Evolutionary conservation across 192 early-diverging fungal genomes (phyloP).

Genomic region (Chytriomyces hyalinus): DNA sequence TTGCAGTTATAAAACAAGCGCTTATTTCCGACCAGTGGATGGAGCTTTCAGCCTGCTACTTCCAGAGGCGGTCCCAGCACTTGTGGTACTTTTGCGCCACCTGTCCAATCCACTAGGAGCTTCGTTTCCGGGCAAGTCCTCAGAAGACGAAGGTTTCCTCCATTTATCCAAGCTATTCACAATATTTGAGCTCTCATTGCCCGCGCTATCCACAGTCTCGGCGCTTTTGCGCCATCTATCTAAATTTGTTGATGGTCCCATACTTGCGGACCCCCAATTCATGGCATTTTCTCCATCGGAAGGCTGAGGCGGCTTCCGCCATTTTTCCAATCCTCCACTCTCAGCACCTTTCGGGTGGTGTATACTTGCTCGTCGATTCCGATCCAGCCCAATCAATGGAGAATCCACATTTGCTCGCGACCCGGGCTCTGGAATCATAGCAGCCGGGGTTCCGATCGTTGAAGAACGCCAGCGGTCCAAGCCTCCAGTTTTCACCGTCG

Average conservation of each 20-base stretch:
- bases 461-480: not conserved
- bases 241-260: not conserved
- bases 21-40: not conserved
- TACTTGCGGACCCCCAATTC: no score
- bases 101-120: conserved; percentile 4
- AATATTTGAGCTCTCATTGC: not conserved
- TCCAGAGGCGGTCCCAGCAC: not conserved
- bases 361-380: not conserved
- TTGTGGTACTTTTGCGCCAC: not conserved
- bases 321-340: not conserved
- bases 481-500: not conserved
- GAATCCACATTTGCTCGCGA: not conserved
- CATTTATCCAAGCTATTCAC: not conserved
- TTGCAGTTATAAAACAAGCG: no score
- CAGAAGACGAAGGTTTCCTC: not conserved
- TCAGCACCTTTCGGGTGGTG: not conserved
- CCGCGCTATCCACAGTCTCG: not conserved
- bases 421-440: not conserved
- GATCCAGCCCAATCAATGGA: not conserved
- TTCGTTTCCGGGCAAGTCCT: not conserved
- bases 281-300: not conserved
- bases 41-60: not conserved
- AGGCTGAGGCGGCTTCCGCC: not conserved
- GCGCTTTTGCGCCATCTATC: conserved; percentile 13
- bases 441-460: not conserved